Evolutionary conservation across 2,329 filamentous ascomycete genomes (phyloP).

Genomic region (Macrophomina pseudophaseolina): DNA sequence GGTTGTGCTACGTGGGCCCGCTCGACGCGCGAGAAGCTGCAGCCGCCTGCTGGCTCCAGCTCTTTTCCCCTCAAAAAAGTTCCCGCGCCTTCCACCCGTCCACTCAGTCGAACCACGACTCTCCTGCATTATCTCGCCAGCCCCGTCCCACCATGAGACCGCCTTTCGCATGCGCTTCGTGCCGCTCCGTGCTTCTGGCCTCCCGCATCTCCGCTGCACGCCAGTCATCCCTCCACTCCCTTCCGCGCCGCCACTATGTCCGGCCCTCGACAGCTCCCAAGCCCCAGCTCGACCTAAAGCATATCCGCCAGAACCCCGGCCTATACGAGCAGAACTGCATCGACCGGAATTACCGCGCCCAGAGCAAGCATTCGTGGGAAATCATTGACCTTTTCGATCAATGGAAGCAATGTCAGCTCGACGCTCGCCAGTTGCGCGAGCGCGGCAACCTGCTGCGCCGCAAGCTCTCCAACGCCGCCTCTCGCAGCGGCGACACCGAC

Average conservation of each 20-base stretch:
- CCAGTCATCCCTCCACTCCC: not conserved
- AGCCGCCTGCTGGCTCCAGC: slow-evolving; percentile 25
- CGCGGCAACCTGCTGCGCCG: slow-evolving; percentile 68
- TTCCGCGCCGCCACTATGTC: slow-evolving; percentile 47
- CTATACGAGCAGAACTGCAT: slow-evolving; percentile 83
- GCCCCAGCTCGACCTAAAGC: slow-evolving; percentile 79
- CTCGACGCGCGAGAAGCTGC: slow-evolving; percentile 15
- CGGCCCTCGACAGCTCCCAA: slow-evolving; percentile 78
- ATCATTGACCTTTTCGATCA: slow-evolving; percentile 58
- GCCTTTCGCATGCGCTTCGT: slow-evolving; percentile 30
- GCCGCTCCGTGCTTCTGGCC: slow-evolving; percentile 28
- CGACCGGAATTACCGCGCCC: slow-evolving; percentile 77
- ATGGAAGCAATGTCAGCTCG: slow-evolving; percentile 58
- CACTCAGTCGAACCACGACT: slow-evolving; percentile 17
- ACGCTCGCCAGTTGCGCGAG: slow-evolving; percentile 67
- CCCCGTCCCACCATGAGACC: slow-evolving; percentile 33
- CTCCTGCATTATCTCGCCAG: slow-evolving; percentile 6
- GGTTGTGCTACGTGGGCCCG: slow-evolving; percentile 12
- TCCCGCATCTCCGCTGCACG: slow-evolving; percentile 5
- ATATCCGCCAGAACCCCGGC: slow-evolving; percentile 84
- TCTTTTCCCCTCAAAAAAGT: slow-evolving; percentile 23
- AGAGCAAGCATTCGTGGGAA: slow-evolving; percentile 57
- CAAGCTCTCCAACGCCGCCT: slow-evolving; percentile 51
- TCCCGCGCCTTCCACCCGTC: slow-evolving; percentile 3
- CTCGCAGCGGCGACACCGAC: slow-evolving; percentile 34